A percentile compares a stretch with the other conserved stretches of the same genome.
These are phyloP conservation scores for Candolleomyces efflorescens DNA, from an alignment of 768 basidiomycete species.

Conservation along the genomic window DNA sequence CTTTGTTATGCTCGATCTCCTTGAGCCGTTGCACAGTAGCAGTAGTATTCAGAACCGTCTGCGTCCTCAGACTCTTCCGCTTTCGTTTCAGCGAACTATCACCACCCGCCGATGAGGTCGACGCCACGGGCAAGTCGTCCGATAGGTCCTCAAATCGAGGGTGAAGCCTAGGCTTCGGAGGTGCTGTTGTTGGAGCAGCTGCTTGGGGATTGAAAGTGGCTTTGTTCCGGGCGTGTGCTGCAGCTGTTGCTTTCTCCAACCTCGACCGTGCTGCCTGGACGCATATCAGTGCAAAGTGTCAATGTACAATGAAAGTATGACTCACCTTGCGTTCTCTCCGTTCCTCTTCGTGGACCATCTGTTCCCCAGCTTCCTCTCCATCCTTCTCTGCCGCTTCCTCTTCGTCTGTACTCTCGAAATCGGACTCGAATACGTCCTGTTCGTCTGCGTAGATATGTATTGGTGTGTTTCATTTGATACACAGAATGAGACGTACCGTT, in stretches of 20 bases:
- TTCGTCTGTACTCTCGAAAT: constrained; percentile 85
- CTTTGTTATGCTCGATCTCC: constrained; percentile 60
- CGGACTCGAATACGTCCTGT: constrained; percentile 76
- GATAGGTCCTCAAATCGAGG: constrained; percentile 7
- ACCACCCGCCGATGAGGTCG: not conserved
- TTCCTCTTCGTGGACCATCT: constrained; percentile 57
- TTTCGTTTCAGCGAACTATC: constrained; percentile 20
- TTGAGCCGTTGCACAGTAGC: constrained; percentile 63
- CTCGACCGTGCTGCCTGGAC: constrained; percentile 49
- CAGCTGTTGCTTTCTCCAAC: constrained; percentile 59
- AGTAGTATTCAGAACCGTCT: constrained; percentile 69
- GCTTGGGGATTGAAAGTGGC: constrained; percentile 64
- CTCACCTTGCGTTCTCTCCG: constrained; percentile 45
- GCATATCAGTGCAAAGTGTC: not conserved
- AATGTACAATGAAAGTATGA: not conserved
- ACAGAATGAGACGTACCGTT: constrained; percentile 41
- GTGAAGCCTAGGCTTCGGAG: constrained; percentile 21
- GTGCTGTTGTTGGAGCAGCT: constrained; percentile 17
- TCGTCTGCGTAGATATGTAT: constrained; percentile 56
- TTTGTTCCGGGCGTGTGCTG: constrained; percentile 62
- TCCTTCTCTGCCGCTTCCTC: constrained; percentile 52
- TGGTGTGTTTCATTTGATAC: too few relatives aligned
- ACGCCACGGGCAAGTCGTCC: not conserved
- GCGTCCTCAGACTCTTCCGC: constrained; percentile 60
- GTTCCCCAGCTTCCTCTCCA: constrained; percentile 46